These are phyloP conservation scores for Leptoxyphium fumago DNA, from an alignment of 2,329 filamentous ascomycete species.

Conservation along the genomic window DNA sequence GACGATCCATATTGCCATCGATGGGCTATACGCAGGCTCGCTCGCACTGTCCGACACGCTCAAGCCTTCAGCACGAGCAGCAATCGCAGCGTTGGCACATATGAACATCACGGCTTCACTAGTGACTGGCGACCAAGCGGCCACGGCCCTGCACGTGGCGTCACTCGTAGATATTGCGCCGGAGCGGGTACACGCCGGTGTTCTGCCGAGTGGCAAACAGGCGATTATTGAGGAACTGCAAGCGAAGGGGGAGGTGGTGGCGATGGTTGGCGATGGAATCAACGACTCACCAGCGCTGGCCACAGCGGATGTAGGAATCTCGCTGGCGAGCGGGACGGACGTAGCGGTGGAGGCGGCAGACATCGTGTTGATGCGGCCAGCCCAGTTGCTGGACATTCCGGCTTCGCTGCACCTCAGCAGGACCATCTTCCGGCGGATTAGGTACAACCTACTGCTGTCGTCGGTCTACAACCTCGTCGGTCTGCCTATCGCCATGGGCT, in stretches of 20 bases:
- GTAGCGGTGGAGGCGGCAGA: slow-evolving; percentile 97
- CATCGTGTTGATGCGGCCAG: slow-evolving; percentile 85
- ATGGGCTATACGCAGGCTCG: slow-evolving; percentile 64
- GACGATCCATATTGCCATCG: slow-evolving; percentile 80
- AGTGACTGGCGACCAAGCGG: slow-evolving; percentile 80
- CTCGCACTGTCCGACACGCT: slow-evolving; percentile 79
- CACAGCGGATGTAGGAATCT: slow-evolving; percentile 84
- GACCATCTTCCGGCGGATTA: slow-evolving; percentile 82
- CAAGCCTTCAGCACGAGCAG: slow-evolving; percentile 70
- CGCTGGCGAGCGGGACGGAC: slow-evolving; percentile 82
- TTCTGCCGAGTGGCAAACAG: slow-evolving; percentile 84
- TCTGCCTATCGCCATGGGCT: slow-evolving; percentile 89
- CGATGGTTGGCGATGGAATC: slow-evolving; percentile 97
- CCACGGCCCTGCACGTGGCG: slow-evolving; percentile 74
- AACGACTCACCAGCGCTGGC: slow-evolving; percentile 94
- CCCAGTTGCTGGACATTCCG: slow-evolving; percentile 85
- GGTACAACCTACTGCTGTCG: slow-evolving; percentile 82
- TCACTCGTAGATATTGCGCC: slow-evolving; percentile 63
- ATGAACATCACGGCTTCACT: slow-evolving; percentile 83
- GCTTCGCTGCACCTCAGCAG: slow-evolving; percentile 68
- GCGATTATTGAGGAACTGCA: slow-evolving; percentile 68
- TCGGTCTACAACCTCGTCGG: slow-evolving; percentile 87
- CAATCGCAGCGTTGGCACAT: slow-evolving; percentile 64
- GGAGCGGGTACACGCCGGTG: slow-evolving; percentile 68
- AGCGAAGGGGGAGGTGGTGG: slow-evolving; percentile 58